A percentile compares a stretch with the other conserved stretches of the same genome.
These are phyloP conservation scores for Lyophyllum shimeji DNA, from an alignment of 768 basidiomycete genomes.

Conservation along the genomic window DNA sequence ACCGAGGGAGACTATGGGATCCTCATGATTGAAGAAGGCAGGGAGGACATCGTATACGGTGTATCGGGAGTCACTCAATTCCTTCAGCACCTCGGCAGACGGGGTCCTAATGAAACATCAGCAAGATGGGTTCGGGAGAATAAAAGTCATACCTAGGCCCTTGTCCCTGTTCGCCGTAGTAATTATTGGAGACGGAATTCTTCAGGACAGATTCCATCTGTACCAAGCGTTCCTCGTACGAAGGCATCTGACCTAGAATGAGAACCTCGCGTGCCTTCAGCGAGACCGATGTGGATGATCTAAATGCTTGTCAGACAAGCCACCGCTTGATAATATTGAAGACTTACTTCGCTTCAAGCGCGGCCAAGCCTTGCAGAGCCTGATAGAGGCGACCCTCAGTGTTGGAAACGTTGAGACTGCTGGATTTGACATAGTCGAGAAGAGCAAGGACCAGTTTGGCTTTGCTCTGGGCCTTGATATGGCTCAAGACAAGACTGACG, in stretches of 20 bases:
- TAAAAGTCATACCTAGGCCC: conserved; percentile 50
- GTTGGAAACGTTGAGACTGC: conserved; percentile 72
- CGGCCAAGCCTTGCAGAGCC: conserved; percentile 78
- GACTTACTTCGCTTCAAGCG: conserved; percentile 83
- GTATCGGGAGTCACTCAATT: conserved; percentile 94
- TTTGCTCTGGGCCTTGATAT: conserved; percentile 94
- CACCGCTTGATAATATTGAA: background rate
- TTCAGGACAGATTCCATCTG: conserved; percentile 96
- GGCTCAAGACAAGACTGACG: conserved; percentile 83
- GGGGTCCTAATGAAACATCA: conserved; percentile 57
- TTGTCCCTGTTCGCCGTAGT: conserved; percentile 82
- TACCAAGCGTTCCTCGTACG: conserved; percentile 88
- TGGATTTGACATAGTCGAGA: conserved; percentile 87
- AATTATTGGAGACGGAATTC: conserved; percentile 80
- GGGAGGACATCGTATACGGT: conserved; percentile 97
- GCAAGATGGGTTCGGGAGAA: conserved; percentile 1
- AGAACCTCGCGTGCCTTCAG: conserved; percentile 97
- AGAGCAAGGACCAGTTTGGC: conserved; percentile 83
- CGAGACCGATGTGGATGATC: conserved; percentile 88
- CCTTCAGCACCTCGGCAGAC: conserved; percentile 82
- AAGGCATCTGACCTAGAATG: conserved; percentile 95
- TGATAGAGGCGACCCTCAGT: conserved; percentile 72
- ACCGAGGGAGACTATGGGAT: conserved; percentile 85
- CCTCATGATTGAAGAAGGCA: conserved; percentile 88
- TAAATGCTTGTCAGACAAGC: conserved; percentile 24